Evolutionary conservation across 179 eudicot species (phyloP).

Genomic region (Silene noctiflora): DNA sequence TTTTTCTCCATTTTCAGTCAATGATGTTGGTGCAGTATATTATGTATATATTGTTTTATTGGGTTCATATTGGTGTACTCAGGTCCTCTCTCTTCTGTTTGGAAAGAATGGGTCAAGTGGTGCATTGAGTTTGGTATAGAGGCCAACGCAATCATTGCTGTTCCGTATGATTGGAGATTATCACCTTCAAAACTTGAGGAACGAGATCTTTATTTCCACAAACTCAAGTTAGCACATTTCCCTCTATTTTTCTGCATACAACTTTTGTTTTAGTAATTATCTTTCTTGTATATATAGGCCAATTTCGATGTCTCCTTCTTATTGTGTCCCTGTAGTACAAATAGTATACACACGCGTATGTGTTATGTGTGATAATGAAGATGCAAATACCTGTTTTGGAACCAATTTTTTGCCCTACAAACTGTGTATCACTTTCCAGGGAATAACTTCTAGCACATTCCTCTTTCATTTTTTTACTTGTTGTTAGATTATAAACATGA

Average conservation of each 20-base stretch:
- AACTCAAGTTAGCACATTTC: constrained; percentile 59
- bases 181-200: constrained; percentile 96
- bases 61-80: constrained; percentile 22
- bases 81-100: constrained; percentile 98
- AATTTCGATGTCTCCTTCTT: not conserved
- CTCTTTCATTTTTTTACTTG: not conserved
- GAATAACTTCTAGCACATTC: not conserved
- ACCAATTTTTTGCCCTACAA: not conserved
- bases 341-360: not conserved
- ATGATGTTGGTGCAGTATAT: not conserved
- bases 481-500: not conserved
- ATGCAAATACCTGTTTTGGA: not conserved
- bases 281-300: not conserved
- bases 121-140: constrained; percentile 96
- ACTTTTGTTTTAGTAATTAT: constrained; percentile 4
- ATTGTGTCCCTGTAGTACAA: not conserved
- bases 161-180: constrained; percentile 97
- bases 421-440: not conserved
- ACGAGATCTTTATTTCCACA: constrained; percentile 95
- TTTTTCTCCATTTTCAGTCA: not conserved
- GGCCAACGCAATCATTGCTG: constrained; percentile 94
- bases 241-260: constrained; percentile 11
- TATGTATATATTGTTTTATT: not conserved
- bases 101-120: constrained; percentile 99
- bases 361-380: not conserved